Percentiles rank a stretch among this genome's conserved stretches.
phyloP scores from a whole-genome alignment of 805 yeast genomes.

The Pichia kluyveri region DNA sequence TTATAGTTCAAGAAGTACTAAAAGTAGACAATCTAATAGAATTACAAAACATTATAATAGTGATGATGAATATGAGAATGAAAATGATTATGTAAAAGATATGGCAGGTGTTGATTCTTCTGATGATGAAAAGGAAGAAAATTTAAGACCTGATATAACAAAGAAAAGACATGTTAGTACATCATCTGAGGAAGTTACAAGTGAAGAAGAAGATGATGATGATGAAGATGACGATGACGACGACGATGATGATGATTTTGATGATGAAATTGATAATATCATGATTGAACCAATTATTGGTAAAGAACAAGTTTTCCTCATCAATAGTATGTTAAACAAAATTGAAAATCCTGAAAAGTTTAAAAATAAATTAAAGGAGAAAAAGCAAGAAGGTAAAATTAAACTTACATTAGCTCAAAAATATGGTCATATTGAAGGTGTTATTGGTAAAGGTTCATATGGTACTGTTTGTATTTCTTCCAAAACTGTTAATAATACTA shows the following conservation, averaged over 20 bases:
- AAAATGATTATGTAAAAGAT: slow-evolving; percentile 7
- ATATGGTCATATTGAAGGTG: slow-evolving; percentile 44
- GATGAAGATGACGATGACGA: slow-evolving; percentile 21
- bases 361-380: slow-evolving; percentile 20
- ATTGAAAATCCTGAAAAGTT: slow-evolving; percentile 34
- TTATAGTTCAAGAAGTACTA: slow-evolving; percentile 2
- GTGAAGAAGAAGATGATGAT: slow-evolving; percentile 11
- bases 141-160: background rate
- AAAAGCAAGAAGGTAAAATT: slow-evolving; percentile 15
- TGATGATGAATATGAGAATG: slow-evolving; percentile 11
- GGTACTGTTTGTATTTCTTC: slow-evolving; percentile 37
- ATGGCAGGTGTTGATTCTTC: background rate
- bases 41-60: slow-evolving; percentile 5
- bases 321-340: slow-evolving; percentile 37
- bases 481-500: slow-evolving; percentile 32
- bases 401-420: slow-evolving; percentile 32
- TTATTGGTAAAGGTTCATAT: slow-evolving; percentile 39
- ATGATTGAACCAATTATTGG: slow-evolving; percentile 42
- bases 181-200: slow-evolving; percentile 10
- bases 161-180: slow-evolving; percentile 7
- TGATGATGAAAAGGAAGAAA: background rate
- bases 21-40: slow-evolving; percentile 5
- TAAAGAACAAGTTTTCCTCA: slow-evolving; percentile 37
- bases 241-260: slow-evolving; percentile 26
- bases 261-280: slow-evolving; percentile 31